Percentiles rank a stretch among this genome's conserved stretches.
These are phyloP conservation scores for Peltaster fructicola DNA, from an alignment of 2,329 filamentous ascomycete species.

Conservation along the genomic window DNA sequence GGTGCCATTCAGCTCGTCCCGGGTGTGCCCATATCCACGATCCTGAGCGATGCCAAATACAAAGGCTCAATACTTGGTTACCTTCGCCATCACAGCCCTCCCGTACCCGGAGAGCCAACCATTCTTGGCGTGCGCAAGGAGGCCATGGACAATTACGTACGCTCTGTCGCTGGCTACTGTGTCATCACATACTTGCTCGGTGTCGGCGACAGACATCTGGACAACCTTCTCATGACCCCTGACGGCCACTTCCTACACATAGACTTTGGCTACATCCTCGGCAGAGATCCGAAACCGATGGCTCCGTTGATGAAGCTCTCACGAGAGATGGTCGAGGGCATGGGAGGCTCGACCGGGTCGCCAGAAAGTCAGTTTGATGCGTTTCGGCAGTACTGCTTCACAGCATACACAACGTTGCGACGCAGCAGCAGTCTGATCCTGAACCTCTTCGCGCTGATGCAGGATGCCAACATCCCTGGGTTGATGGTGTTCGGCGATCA, in stretches of 20 bases:
- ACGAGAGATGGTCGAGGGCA: conserved; percentile 96
- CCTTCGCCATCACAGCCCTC: conserved; percentile 75
- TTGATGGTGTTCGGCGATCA: conserved; percentile 64
- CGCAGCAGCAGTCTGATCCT: conserved; percentile 83
- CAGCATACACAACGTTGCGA: conserved; percentile 77
- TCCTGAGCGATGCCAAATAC: conserved; percentile 53
- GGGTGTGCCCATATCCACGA: conserved; percentile 59
- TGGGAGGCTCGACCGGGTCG: conserved; percentile 49
- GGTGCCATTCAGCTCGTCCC: conserved; percentile 89
- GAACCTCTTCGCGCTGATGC: conserved; percentile 92
- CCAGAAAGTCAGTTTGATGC: conserved; percentile 48
- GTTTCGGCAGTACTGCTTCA: conserved; percentile 93
- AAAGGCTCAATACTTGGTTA: conserved; percentile 64
- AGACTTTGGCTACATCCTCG: conserved; percentile 95
- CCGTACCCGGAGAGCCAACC: conserved; percentile 53
- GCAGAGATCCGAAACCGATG: conserved; percentile 92
- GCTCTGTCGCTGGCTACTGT: conserved; percentile 92
- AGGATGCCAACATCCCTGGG: conserved; percentile 91
- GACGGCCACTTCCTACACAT: conserved; percentile 95
- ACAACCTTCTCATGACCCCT: conserved; percentile 81
- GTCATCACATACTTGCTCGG: conserved; percentile 97
- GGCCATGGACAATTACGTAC: conserved; percentile 85
- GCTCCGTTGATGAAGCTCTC: conserved; percentile 93
- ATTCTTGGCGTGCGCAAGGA: conserved; percentile 80
- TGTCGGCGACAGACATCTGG: conserved; percentile 86